Conservation (phyloP, 1,139 yeast genomes). For the Hemisphaericaspora xylanilytica region DNA sequence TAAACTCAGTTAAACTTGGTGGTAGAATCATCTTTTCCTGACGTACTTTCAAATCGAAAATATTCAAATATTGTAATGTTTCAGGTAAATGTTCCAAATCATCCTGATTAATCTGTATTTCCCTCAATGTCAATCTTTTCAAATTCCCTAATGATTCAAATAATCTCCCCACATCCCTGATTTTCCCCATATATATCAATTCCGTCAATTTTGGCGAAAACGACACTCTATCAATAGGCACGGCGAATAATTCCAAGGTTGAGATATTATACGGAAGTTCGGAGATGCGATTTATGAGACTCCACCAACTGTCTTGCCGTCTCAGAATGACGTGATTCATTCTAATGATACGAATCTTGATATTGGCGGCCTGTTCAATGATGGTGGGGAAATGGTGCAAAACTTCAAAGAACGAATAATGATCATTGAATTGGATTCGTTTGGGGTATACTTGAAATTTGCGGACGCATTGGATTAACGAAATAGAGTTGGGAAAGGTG, state of each 20-base stretch:
- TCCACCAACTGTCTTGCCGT: constrained; percentile 4
- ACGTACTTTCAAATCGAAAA: constrained; percentile 3
- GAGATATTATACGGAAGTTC: constrained; percentile 6
- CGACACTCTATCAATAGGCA: constrained; percentile 3
- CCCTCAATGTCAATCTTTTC: constrained; percentile 5
- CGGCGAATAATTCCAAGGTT: constrained; percentile 3
- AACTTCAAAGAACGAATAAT: constrained; percentile 2
- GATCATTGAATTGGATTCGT: constrained; percentile 1
- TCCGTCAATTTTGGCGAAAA: constrained; percentile 2
- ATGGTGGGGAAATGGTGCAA: constrained; percentile 2
- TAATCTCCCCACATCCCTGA: background rate
- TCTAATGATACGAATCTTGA: constrained; percentile 2
- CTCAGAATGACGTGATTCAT: background rate
- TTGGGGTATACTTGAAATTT: constrained; percentile 3
- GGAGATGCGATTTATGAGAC: constrained; percentile 1
- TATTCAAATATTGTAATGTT: constrained; percentile 4
- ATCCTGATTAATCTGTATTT: constrained; percentile 1
- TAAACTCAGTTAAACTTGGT: constrained; percentile 4
- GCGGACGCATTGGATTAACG: constrained; percentile 3
- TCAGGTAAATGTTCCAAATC: constrained; percentile 5
- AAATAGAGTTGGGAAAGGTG: constrained; percentile 2
- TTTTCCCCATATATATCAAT: constrained; percentile 4
- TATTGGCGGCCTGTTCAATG: constrained; percentile 1
- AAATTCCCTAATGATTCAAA: constrained; percentile 3
- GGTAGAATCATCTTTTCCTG: constrained; percentile 2